Evolutionary conservation across 1,284 basidiomycete species (phyloP).

Genomic region (Ustilago lituana): DNA sequence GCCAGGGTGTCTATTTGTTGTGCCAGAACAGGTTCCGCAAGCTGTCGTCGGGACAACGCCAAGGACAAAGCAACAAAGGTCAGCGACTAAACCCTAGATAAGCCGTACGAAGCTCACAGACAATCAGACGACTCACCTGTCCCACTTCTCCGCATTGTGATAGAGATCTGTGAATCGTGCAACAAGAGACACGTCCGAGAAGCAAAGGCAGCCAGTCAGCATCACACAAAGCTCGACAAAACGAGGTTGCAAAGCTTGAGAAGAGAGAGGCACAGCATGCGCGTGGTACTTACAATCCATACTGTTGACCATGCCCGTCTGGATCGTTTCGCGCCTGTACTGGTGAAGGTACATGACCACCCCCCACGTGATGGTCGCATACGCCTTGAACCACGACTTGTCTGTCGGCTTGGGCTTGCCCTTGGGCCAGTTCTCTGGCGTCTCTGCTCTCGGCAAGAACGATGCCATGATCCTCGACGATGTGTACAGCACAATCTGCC

Average conservation of each 20-base stretch:
- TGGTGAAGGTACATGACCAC: constrained; percentile 97
- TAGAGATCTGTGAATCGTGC: constrained; percentile 57
- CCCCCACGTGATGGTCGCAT: constrained; percentile 92
- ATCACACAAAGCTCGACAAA: too few relatives aligned
- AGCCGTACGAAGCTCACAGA: too few relatives aligned
- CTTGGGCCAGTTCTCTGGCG: constrained; percentile 54
- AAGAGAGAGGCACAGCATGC: too few relatives aligned
- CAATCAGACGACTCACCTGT: constrained; percentile 35
- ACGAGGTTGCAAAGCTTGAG: too few relatives aligned
- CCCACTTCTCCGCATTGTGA: constrained; percentile 65
- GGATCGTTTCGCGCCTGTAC: constrained; percentile 83
- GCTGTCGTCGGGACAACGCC: constrained; percentile 11
- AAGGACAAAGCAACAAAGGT: not conserved
- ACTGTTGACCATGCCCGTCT: constrained; percentile 81
- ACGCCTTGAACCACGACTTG: constrained; percentile 81
- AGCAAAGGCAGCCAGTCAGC: too few relatives aligned
- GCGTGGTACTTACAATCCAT: constrained; percentile 69
- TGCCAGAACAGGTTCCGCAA: constrained; percentile 66
- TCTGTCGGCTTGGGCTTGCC: constrained; percentile 69
- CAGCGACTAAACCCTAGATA: not conserved
- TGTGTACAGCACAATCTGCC: constrained; percentile 88
- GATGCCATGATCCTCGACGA: constrained; percentile 59
- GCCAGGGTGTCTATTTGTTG: constrained; percentile 54
- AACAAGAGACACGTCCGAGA: too few relatives aligned
- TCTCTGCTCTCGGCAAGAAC: constrained; percentile 62